These are phyloP conservation scores for Raddia guianensis DNA, from an alignment of 176 grass and related monocot species.

Conservation along the genomic window DNA sequence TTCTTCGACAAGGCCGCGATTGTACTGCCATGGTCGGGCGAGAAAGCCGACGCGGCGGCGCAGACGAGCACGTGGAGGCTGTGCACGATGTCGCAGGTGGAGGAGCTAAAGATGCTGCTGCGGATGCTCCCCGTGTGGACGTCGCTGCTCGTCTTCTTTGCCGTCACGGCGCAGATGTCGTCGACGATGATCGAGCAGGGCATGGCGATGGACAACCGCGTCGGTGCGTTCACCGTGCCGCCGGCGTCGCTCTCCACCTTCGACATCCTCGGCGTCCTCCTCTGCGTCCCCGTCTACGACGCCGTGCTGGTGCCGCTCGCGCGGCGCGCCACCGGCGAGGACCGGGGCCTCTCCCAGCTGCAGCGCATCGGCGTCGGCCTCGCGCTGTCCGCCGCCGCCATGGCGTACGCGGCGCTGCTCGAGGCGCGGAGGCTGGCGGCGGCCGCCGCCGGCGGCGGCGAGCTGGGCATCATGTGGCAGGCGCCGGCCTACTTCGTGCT, in stretches of 20 bases:
- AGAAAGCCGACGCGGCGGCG: not conserved
- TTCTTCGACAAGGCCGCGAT: slow-evolving; percentile 52
- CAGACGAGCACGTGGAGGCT: slow-evolving; percentile 35
- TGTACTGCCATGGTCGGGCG: not conserved
- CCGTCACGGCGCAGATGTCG: slow-evolving; percentile 45
- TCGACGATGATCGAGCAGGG: slow-evolving; percentile 55
- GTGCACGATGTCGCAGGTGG: slow-evolving; percentile 48
- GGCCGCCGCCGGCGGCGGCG: not conserved
- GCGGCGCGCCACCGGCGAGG: slow-evolving; percentile 39
- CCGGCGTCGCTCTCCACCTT: slow-evolving; percentile 46
- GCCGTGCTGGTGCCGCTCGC: slow-evolving; percentile 39
- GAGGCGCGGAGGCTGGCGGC: slow-evolving; percentile 34
- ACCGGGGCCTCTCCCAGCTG: slow-evolving; percentile 50
- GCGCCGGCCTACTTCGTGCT: slow-evolving; percentile 40
- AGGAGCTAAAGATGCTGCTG: slow-evolving; percentile 52
- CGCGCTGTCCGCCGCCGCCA: slow-evolving; percentile 35
- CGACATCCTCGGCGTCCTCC: slow-evolving; percentile 33
- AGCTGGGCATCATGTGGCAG: slow-evolving; percentile 49
- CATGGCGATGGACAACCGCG: slow-evolving; percentile 25
- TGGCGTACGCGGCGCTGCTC: slow-evolving; percentile 26
- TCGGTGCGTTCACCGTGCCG: slow-evolving; percentile 37
- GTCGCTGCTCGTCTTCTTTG: slow-evolving; percentile 40
- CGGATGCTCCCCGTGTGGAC: slow-evolving; percentile 50
- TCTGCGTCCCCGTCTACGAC: slow-evolving; percentile 54
- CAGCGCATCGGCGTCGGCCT: slow-evolving; percentile 49